phyloP scores from a whole-genome alignment of 768 basidiomycete genomes.

The Cyathus striatus region DNA sequence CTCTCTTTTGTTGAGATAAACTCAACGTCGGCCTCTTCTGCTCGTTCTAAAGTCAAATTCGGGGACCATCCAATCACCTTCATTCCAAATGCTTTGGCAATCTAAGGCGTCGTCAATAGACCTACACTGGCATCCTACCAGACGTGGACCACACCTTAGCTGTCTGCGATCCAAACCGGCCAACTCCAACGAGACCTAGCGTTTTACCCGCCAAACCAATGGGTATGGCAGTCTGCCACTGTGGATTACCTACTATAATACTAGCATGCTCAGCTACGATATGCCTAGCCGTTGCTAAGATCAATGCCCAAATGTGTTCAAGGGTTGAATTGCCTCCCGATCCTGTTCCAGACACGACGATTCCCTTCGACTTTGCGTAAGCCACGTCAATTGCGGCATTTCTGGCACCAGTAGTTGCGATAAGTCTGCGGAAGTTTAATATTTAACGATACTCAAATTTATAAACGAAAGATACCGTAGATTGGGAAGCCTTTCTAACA shows the following conservation, averaged over 20 bases:
- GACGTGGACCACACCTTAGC: conserved; percentile 44
- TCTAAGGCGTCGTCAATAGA: too few species aligned
- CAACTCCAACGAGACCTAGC: conserved; percentile 58
- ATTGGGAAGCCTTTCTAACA: conserved; percentile 53
- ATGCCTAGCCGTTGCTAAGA: conserved; percentile 47
- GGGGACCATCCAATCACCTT: conserved; percentile 62
- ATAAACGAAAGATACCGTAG: conserved; percentile 29
- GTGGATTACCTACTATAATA: conserved; percentile 35
- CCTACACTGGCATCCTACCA: too few species aligned
- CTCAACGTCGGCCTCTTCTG: conserved; percentile 44
- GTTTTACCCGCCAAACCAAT: conserved; percentile 49
- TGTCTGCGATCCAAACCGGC: conserved; percentile 48
- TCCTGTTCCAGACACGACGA: conserved; percentile 48
- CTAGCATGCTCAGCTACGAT: conserved; percentile 44
- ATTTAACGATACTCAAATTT: not conserved
- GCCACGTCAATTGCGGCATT: conserved; percentile 47
- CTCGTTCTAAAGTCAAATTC: conserved; percentile 54
- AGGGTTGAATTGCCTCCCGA: conserved; percentile 42
- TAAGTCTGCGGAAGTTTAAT: conserved; percentile 24
- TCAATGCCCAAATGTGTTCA: conserved; percentile 62
- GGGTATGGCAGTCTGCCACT: conserved; percentile 52
- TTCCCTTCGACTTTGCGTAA: conserved; percentile 41
- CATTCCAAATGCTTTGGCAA: conserved; percentile 58
- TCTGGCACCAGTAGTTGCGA: conserved; percentile 50
- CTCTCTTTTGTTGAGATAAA: conserved; percentile 45